Percentiles rank a stretch among this genome's conserved stretches.
Evolutionary conservation across 768 basidiomycete genomes (phyloP).

Genomic region (button mushroom (Agaricus bisporus)): DNA sequence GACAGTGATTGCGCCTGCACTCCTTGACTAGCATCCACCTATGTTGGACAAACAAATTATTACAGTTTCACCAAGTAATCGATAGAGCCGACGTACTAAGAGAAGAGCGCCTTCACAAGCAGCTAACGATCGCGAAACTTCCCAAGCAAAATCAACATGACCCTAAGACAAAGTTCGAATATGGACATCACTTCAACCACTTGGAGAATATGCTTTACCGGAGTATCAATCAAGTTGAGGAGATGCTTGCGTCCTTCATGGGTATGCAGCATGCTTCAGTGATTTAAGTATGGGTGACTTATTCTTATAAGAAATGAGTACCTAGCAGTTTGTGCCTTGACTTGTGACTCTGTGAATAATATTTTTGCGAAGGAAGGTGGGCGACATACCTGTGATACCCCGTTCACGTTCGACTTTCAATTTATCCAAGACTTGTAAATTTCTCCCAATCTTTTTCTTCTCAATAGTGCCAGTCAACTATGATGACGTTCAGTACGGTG

Average conservation of each 20-base stretch:
- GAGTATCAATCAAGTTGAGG: constrained; percentile 95
- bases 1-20: constrained; percentile 97
- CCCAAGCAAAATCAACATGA: constrained; percentile 98
- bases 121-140: constrained; percentile 87
- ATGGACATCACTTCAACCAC: background rate
- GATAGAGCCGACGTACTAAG: constrained; percentile 26
- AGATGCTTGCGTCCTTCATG: constrained; percentile 54
- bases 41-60: constrained; percentile 16
- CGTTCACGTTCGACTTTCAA: constrained; percentile 96
- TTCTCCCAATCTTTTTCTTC: constrained; percentile 55
- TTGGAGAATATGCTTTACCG: constrained; percentile 38
- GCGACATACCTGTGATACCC: constrained; percentile 79
- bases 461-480: constrained; percentile 87
- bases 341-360: constrained; percentile 30
- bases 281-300: constrained; percentile 8
- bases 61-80: background rate
- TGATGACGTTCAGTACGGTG: constrained; percentile 14
- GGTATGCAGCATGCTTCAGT: constrained; percentile 69
- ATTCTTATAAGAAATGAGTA: constrained; percentile 18
- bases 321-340: constrained; percentile 96
- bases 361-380: background rate
- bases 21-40: constrained; percentile 97
- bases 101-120: constrained; percentile 88
- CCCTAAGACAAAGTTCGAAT: constrained; percentile 40
- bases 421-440: constrained; percentile 86